phyloP scores from a whole-genome alignment of 371 early-diverging fungal genomes.

The Chytridium lagenaria region DNA sequence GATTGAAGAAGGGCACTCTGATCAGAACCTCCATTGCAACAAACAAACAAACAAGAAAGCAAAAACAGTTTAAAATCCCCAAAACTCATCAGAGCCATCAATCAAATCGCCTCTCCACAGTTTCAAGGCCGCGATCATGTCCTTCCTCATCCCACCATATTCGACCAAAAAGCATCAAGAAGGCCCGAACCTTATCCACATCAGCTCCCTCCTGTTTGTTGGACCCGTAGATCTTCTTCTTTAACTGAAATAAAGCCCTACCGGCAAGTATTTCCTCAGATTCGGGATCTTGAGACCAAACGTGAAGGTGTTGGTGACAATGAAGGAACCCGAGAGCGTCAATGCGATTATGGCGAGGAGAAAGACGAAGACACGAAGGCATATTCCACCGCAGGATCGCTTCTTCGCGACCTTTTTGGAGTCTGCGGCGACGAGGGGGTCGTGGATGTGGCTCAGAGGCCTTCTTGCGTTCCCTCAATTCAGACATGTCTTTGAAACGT shows the following conservation, averaged over 20 bases:
- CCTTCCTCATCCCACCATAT: too few species aligned
- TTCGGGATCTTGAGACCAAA: constrained; percentile 46
- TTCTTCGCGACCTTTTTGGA: not conserved
- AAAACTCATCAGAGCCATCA: not conserved
- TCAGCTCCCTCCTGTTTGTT: not conserved
- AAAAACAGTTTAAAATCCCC: too few species aligned
- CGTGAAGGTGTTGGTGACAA: constrained; percentile 46
- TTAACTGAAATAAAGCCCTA: constrained; percentile 7
- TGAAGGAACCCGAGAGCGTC: constrained; percentile 25
- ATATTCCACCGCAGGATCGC: not conserved
- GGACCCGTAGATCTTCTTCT: not conserved
- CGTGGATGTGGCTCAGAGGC: not conserved
- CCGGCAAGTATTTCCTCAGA: constrained; percentile 36
- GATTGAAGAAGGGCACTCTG: not conserved
- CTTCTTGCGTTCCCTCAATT: not conserved
- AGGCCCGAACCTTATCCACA: not conserved
- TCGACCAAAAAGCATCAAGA: not conserved
- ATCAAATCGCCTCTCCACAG: too few species aligned
- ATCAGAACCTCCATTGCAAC: not conserved
- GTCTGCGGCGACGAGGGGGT: not conserved
- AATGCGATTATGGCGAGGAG: constrained; percentile 6
- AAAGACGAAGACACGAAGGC: constrained; percentile 8
- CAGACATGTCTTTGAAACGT: not conserved
- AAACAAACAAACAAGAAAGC: not conserved
- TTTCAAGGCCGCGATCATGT: too few species aligned